Evolutionary conservation across 2,329 filamentous ascomycete genomes (phyloP), one percentile per base, ranked within the genome.

Genomic region (Rosellinia necatrix): DNA sequence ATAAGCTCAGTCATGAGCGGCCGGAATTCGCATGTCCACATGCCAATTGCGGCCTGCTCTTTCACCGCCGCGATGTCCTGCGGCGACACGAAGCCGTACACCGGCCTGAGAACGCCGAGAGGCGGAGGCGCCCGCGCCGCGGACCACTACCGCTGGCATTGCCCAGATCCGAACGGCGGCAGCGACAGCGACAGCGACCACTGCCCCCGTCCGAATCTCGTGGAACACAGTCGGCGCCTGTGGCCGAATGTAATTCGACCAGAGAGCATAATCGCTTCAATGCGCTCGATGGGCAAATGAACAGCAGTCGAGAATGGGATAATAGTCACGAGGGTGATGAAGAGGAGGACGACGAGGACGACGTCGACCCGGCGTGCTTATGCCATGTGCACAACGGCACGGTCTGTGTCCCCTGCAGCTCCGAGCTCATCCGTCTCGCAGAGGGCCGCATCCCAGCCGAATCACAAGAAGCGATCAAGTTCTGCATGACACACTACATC

Each of bases 401-500:
- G 4, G 54, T 53, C 3, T 56, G 54, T 12, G 35, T 30, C 19
- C 5, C 21, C n/a, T 56, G 54, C 24, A 56, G 35, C 43, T 25
- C 49, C 5, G 49, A 48, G 42, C 17, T 56, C 5, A 19, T 53
- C 10, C 54, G 54, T n/a, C 48, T 56, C 8, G 22, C 49, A 7
- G 42, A 53, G 4, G 54, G 54, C 13, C 54, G 54, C 6, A 30
- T 56, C 8, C 10, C 42, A 3, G 6, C 37, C 2, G 49, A 34
- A 13, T 56, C 54, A 4, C 35, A 56, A 15, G 42, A 12, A 7
- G 37, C 47, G 6, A 48, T 56, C 37, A 52, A 48, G n/a, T 56
- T 56, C 43, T 53, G 54, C 21, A 53, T 53, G 37, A 56, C 54
- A 6, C 54, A 56, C 19, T 56, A 43, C 19, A 53, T 56, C 8